Conservation (phyloP, 495 filamentous ascomycete genomes). For the Glarea lozoyensis region DNA sequence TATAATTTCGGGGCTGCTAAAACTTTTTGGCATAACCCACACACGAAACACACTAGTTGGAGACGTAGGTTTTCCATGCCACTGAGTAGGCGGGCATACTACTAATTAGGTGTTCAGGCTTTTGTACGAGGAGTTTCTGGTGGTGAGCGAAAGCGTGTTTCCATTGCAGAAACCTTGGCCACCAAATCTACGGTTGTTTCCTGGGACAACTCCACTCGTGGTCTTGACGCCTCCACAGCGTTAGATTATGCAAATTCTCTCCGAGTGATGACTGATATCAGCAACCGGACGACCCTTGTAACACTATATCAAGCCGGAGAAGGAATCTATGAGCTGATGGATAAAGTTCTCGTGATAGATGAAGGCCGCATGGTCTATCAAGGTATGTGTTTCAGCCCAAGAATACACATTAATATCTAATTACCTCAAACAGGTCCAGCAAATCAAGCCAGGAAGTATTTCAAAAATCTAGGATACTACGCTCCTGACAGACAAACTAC, state of each 20-base stretch:
- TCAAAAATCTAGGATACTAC: conserved; percentile 55
- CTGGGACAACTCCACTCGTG: conserved; percentile 79
- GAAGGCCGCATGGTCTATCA: conserved; percentile 57
- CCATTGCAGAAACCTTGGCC: conserved; percentile 61
- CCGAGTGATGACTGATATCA: conserved; percentile 55
- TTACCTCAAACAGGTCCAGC: conserved; percentile 35
- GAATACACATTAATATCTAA: not conserved
- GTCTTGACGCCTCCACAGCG: conserved; percentile 71
- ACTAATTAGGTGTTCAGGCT: no score
- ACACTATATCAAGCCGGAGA: conserved; percentile 81
- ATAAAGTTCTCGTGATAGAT: conserved; percentile 73
- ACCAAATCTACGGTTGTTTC: conserved; percentile 53
- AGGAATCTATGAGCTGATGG: conserved; percentile 74
- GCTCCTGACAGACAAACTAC: conserved; percentile 53
- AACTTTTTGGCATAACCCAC: no score
- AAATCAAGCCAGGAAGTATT: conserved; percentile 54
- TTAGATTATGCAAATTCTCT: conserved; percentile 68
- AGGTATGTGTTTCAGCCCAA: not conserved
- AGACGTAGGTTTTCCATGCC: no score
- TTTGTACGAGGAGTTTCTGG: conserved; percentile 44
- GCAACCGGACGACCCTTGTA: conserved; percentile 56
- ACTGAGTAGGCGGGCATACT: no score
- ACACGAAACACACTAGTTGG: conserved; percentile 57
- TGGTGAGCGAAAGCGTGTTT: conserved; percentile 64
- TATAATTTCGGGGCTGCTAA: no score